Evolutionary conservation across 2,329 filamentous ascomycete genomes (phyloP).

Genomic region (Microdochium nivale): DNA sequence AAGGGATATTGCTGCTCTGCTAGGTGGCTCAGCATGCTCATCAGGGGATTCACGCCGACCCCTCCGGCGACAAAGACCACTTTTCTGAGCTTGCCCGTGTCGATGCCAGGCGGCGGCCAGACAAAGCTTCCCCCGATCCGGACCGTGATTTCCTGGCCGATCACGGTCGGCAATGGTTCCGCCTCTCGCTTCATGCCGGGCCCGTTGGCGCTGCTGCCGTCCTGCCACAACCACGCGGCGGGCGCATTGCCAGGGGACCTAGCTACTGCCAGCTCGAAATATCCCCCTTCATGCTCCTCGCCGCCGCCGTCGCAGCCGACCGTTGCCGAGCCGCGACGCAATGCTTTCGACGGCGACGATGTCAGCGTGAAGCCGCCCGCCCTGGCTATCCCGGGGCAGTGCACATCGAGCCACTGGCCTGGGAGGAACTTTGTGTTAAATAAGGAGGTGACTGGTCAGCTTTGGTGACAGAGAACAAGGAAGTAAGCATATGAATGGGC

Average conservation of each 20-base stretch:
- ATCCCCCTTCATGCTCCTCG: conserved; percentile 17
- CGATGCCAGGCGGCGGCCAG: conserved; percentile 55
- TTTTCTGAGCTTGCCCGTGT: conserved; percentile 37
- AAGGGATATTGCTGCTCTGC: conserved; percentile 26
- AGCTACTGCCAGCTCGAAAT: conserved; percentile 74
- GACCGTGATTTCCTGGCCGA: conserved; percentile 51
- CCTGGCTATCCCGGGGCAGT: conserved; percentile 58
- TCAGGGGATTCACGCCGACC: conserved; percentile 73
- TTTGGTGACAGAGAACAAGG: background rate
- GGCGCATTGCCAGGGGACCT: conserved; percentile 61
- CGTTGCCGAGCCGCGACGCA: conserved; percentile 7
- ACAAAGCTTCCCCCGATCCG: conserved; percentile 75
- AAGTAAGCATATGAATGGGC: no score
- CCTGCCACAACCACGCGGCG: conserved; percentile 67
- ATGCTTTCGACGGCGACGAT: conserved; percentile 55
- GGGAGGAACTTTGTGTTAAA: conserved; percentile 54
- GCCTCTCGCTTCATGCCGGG: background rate
- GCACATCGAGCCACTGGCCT: conserved; percentile 84
- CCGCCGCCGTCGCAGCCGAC: background rate
- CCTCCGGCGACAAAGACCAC: conserved; percentile 73
- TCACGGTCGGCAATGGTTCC: conserved; percentile 36
- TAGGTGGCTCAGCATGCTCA: conserved; percentile 63
- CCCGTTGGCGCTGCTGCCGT: background rate
- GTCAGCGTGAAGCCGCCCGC: conserved; percentile 87
- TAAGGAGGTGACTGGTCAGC: background rate